Evolutionary conservation across 2,329 filamentous ascomycete species (phyloP).

Genomic region (Endothia cerciana): DNA sequence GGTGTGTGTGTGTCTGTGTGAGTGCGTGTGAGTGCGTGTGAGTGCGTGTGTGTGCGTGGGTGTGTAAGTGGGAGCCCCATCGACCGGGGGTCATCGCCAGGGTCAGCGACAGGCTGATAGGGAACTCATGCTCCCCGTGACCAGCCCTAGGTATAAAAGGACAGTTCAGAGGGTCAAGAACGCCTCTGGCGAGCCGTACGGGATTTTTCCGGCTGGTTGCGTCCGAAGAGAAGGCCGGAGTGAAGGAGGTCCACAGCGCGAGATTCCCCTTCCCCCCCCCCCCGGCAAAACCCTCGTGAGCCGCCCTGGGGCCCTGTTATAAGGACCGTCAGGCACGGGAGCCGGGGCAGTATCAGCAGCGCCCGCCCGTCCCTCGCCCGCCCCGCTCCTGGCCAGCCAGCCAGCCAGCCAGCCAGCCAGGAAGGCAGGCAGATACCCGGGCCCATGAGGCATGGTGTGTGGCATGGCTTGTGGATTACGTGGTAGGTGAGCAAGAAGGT

Average conservation of each 20-base stretch:
- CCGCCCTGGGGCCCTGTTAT: background rate
- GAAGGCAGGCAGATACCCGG: background rate
- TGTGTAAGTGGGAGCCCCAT: slow-evolving; percentile 12
- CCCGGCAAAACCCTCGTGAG: background rate
- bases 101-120: slow-evolving; percentile 16
- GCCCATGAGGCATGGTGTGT: slow-evolving; percentile 7
- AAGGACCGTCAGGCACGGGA: background rate
- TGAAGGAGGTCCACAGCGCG: background rate
- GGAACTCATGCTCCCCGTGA: background rate
- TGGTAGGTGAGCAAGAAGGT: too few species aligned
- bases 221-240: background rate
- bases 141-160: slow-evolving; percentile 4
- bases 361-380: too few species aligned
- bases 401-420: slow-evolving; percentile 1
- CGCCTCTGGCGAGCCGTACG: background rate
- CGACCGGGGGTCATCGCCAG: slow-evolving; percentile 19
- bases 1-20: background rate
- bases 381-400: slow-evolving; percentile 2
- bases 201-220: slow-evolving; percentile 16
- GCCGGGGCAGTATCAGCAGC: too few species aligned
- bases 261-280: too few species aligned
- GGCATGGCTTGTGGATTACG: background rate
- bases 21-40: slow-evolving; percentile 5
- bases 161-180: slow-evolving; percentile 1
- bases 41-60: background rate